Conservation (phyloP, 495 filamentous ascomycete species). For the Xylaria grammica region DNA sequence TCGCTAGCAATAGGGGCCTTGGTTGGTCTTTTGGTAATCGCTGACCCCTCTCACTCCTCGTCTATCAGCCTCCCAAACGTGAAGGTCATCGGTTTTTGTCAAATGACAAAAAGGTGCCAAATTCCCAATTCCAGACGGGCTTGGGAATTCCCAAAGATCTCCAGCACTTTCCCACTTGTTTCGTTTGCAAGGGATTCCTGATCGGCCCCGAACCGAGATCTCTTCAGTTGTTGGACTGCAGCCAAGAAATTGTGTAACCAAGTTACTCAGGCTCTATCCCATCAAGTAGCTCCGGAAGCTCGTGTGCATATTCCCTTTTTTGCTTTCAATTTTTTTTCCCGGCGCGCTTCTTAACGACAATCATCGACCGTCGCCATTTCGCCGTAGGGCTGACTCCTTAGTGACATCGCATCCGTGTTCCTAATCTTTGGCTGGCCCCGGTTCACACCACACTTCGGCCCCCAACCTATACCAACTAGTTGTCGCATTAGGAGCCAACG, state of each 20-base stretch:
- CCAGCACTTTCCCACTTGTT: background rate
- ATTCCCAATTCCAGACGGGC: background rate
- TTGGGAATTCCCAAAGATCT: constrained; percentile 1
- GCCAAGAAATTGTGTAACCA: constrained; percentile 20
- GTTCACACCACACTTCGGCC: constrained; percentile 5
- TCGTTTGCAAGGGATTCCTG: background rate
- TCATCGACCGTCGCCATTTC: background rate
- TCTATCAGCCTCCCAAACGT: constrained; percentile 12
- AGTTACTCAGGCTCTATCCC: background rate
- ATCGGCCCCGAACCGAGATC: background rate
- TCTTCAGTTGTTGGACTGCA: constrained; percentile 12
- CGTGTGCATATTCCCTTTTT: background rate
- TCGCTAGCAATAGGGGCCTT: constrained; percentile 16
- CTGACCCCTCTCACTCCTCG: constrained; percentile 19
- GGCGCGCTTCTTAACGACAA: background rate
- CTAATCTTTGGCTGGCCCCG: background rate
- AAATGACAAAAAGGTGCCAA: constrained; percentile 17
- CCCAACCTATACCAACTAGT: constrained; percentile 7
- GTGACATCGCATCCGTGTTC: constrained; percentile 1
- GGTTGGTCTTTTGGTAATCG: constrained; percentile 21
- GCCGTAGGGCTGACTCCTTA: background rate
- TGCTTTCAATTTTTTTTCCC: no score
- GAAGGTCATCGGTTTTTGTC: constrained; percentile 6
- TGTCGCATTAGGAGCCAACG: background rate
- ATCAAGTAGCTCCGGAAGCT: constrained; percentile 4